Evolutionary conservation across 805 yeast genomes (phyloP).

Genomic region (Candida khao-thaluensis): DNA sequence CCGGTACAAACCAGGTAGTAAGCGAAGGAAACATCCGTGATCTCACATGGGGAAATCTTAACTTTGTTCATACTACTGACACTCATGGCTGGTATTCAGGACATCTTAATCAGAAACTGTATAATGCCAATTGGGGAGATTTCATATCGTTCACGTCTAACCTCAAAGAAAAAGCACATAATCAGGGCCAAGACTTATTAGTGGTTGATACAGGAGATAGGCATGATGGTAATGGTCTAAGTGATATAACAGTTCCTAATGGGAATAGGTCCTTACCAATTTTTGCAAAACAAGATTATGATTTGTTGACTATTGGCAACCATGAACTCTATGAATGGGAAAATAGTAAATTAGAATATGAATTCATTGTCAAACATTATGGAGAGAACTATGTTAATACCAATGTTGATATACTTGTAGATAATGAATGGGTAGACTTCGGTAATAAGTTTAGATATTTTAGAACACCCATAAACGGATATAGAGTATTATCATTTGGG

Average conservation of each 20-base stretch:
- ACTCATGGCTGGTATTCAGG: constrained; percentile 98
- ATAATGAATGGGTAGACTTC: constrained; percentile 54
- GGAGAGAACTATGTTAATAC: constrained; percentile 68
- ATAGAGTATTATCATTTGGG: constrained; percentile 65
- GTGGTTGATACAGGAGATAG: constrained; percentile 89
- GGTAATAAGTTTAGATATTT: constrained; percentile 70
- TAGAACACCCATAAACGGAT: constrained; percentile 52
- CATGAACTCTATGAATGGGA: constrained; percentile 80
- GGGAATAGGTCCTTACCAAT: constrained; percentile 64
- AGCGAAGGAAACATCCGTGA: constrained; percentile 33
- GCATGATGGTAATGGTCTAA: constrained; percentile 90
- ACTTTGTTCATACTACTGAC: constrained; percentile 92
- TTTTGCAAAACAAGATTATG: constrained; percentile 66
- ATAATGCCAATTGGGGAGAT: constrained; percentile 91
- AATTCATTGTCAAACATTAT: constrained; percentile 54
- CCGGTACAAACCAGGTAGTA: too few relatives aligned
- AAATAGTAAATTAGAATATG: constrained; percentile 64
- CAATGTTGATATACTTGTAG: constrained; percentile 59
- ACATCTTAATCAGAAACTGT: constrained; percentile 73
- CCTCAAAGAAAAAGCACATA: constrained; percentile 45
- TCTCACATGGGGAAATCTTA: constrained; percentile 68
- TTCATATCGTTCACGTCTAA: constrained; percentile 65
- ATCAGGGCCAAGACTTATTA: constrained; percentile 58
- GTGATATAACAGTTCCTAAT: constrained; percentile 74
- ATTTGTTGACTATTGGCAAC: constrained; percentile 81